Base-by-base conservation (phyloP, 2,329 filamentous ascomycete species). In the Aureobasidium sp. region DNA sequence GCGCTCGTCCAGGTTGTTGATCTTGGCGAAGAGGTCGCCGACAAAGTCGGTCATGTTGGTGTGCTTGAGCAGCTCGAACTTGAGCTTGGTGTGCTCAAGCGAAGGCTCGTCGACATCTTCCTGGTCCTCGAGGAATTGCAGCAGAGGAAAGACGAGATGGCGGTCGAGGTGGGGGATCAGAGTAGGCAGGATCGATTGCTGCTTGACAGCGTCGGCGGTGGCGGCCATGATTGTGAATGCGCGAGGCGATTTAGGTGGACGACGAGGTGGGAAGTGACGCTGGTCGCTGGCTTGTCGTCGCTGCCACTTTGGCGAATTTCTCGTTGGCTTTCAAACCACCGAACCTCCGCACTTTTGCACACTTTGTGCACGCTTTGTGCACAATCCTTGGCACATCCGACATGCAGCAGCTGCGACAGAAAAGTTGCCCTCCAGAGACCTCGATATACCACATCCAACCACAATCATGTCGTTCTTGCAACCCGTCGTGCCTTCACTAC, bases 31-130 rank as follows among this genome's bases (percentile, higher is more conserved):
- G 68, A 99, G 81, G 71, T 88, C 89, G 72, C 92, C 92, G 60
- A 97, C 90, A 75, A 96, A 99, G 78, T 99, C 94, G 71, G 89
- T 94, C 94, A 99, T 99, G 82, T 97, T 97, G 72, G 94, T 97
- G 76, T 91, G 87, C 80, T 96, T 93, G 69, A 99, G 85, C 63
- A 99, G 86, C 78, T 93, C 88, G 76, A 93, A 96, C 78, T 96
- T 96, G 70, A 91, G 86, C 73, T 89, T 85, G 66, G 88, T 87
- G 70, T 96, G 87, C 70, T 81, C 81, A 70, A 81, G 81, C 61
- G 83, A 77, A 76, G 82, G 70, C 67, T 96, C 88, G 75, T 90
- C 88, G 73, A 88, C 86, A 70, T 86, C 87, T 71, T 88, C 84
- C 75, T 90, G 86, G 73, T 88, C 86, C 71, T 87, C 87, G 71